Base-by-base conservation (phyloP, 371 early-diverging fungal species). In the Apophysomyces trapeziformis region DNA sequence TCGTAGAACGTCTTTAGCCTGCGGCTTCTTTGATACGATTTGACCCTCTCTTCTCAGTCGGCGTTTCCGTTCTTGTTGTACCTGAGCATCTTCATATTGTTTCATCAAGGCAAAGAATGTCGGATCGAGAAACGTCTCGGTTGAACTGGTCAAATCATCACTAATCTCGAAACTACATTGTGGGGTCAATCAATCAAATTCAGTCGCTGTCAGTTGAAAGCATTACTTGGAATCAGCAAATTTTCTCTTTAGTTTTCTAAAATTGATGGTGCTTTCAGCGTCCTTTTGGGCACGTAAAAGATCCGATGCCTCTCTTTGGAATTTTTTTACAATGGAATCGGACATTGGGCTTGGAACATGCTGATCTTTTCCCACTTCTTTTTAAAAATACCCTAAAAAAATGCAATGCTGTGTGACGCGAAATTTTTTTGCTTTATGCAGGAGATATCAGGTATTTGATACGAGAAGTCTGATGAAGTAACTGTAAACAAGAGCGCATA, bases 1-100 rank as follows among this genome's bases (percentile, higher is more conserved):
- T 1, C 74, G 69, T 12, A 47, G 39, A 1, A 81, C 82, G 26
- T 81, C 79, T 47, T 77, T 78, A 13, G 82, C 82, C 58, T 81
- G 82, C 4, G 82, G 79, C 45, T 70, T 73, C 38, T 46, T 67
- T 4, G 38, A 26, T 39, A 65, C 57, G 13, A 67, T 13, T 11
- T 47, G 57, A 58, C 64, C 71, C 1, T 57, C 69, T 6, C 61
- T 45, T 39, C 66, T 60, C 46, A 45, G 9, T 9, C 14, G 7
- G 6, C 68, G 61, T 21, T 46, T 39, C n/a, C 67, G 64, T 18
- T 39, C 38, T 4, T 47, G 54, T 26, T 45, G n/a, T 12, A 46
- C n/a, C 38, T 57, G 62, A 26, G 45, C 41, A 21, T 68, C 64
- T 32, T 64, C 47, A 38, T 65, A 61, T 32, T 67, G 65, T 14